These are phyloP conservation scores for Gossypium lobatum DNA, from an alignment of 441 rosid species.

Conservation along the genomic window DNA sequence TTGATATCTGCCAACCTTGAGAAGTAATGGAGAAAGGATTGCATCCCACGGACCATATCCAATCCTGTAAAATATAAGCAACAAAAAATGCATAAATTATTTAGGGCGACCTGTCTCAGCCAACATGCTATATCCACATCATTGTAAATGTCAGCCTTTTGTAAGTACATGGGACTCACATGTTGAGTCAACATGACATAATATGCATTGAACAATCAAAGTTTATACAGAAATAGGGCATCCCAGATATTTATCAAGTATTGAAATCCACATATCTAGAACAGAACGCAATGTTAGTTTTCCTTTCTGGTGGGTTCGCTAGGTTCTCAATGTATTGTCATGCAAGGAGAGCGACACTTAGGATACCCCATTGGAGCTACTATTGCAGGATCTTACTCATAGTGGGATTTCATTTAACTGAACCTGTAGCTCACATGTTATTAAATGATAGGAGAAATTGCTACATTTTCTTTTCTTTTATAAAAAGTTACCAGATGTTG, in stretches of 20 bases:
- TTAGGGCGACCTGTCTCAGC: background rate
- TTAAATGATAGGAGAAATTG: background rate
- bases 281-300: background rate
- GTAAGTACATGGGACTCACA: background rate
- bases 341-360: background rate
- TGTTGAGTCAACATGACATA: background rate
- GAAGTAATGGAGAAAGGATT: constrained; percentile 83
- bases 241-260: background rate
- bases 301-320: background rate
- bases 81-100: background rate
- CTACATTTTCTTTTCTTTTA: background rate
- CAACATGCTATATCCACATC: background rate
- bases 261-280: background rate
- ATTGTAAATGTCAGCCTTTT: background rate
- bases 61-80: constrained; percentile 50
- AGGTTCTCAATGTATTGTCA: background rate
- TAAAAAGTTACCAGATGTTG: background rate
- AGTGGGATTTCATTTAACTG: background rate
- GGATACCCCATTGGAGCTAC: background rate
- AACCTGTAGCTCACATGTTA: background rate
- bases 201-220: background rate
- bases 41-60: constrained; percentile 99
- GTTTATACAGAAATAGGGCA: background rate
- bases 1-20: constrained; percentile 85
- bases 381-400: background rate